These are phyloP conservation scores for Saccharomyces hybrid DNA, from an alignment of 1,139 yeast species.

Conservation along the genomic window DNA sequence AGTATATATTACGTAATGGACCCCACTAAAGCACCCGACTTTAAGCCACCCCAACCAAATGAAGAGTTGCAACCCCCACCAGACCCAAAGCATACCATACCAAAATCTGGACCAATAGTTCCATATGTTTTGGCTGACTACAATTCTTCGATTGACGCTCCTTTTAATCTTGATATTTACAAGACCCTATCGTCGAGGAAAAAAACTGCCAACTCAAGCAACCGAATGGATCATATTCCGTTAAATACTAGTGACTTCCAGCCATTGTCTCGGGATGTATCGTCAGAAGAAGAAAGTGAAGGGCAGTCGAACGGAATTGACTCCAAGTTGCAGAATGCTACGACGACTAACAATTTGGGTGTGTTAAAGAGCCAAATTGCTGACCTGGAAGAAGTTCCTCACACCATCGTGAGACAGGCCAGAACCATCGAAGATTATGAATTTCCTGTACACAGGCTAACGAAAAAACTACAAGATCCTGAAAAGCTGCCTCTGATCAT, in stretches of 20 bases:
- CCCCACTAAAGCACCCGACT: conserved; percentile 73
- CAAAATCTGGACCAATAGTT: conserved; percentile 64
- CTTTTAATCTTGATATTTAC: conserved; percentile 33
- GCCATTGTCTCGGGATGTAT: conserved; percentile 39
- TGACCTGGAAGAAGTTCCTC: conserved; percentile 92
- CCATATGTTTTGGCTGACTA: conserved; percentile 71
- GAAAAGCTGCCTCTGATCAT: conserved; percentile 81
- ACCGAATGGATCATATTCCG: conserved; percentile 31
- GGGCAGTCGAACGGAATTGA: conserved; percentile 4
- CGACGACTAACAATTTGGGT: conserved; percentile 25
- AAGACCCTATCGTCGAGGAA: neutral
- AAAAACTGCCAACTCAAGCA: conserved; percentile 9
- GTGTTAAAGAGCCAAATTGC: conserved; percentile 70
- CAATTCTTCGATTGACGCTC: conserved; percentile 65
- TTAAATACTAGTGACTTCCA: conserved; percentile 39
- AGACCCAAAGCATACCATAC: conserved; percentile 65
- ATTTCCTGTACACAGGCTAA: conserved; percentile 82
- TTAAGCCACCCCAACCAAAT: conserved; percentile 61
- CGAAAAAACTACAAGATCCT: conserved; percentile 61
- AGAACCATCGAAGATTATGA: conserved; percentile 53
- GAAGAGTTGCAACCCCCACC: conserved; percentile 55
- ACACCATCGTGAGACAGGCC: conserved; percentile 84
- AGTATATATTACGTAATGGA: conserved; percentile 42
- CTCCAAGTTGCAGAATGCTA: conserved; percentile 7
- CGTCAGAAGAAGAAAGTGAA: conserved; percentile 26